Base-by-base conservation (phyloP, 2,329 filamentous ascomycete genomes). In the Aureobasidium sp. region DNA sequence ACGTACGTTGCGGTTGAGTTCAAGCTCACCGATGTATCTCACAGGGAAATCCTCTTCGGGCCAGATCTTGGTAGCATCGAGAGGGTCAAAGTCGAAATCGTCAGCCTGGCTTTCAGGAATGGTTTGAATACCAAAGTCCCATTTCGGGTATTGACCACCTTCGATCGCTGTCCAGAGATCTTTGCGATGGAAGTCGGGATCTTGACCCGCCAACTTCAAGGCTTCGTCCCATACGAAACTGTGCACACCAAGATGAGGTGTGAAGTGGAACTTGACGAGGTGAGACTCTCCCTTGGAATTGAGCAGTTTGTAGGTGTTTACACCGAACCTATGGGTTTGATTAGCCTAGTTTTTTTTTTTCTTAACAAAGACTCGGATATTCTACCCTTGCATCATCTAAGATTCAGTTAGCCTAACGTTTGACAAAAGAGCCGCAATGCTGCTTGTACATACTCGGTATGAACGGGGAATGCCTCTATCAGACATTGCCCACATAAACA, bases 51-150 rank as follows among this genome's bases (percentile, higher is more conserved):
- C 74, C 13, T 93, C 87, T 69, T 94, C 88, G 0, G 89, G 90
- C 89, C 89, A 94, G 27, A 93, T 73, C 75, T 95, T 94, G 38
- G 90, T 95, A 0, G 89, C 86, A 65, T 95, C 90, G 1, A 95
- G 81, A 31, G 93, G 86, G 31, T 57, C 90, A 63, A 94, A 93
- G 7, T 93, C 89, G 63, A 93, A 95, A 17, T 89, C 83, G 63
- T 93, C 79, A 69, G 89, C 83, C 51, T 85, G 80, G 9, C 79
- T 79, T 64, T 93, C 89, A 0, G 86, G 82, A 23, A 94, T 81
- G 3, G 85, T 79, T 68, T 95, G 90, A n/a, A 95, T 85, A 45
- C 87, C 88, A 62, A 94, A 89, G 68, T 87, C 87, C 88, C 88
- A 94, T 68, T 84, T 87, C 9, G 89, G 88, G 66, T 79, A 91